Percentiles rank a stretch among this genome's conserved stretches.
Conservation (phyloP, 768 basidiomycete species). For the Agrocybe pediades region DNA sequence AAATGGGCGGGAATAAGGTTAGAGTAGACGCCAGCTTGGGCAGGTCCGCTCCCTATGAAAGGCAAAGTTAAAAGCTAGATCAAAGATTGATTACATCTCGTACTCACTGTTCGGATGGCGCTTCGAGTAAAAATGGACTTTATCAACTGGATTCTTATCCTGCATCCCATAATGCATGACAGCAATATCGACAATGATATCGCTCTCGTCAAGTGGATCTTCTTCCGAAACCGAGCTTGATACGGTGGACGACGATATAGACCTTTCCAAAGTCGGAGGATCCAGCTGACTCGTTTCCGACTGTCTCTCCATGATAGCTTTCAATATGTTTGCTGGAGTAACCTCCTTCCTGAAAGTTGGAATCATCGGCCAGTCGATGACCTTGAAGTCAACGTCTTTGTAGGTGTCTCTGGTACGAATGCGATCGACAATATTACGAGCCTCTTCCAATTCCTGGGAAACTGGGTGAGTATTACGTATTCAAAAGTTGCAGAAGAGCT, state of each 20-base stretch:
- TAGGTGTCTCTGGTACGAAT: slow-evolving; percentile 69
- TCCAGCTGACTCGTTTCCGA: slow-evolving; percentile 8
- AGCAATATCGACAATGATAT: slow-evolving; percentile 66
- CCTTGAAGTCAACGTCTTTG: slow-evolving; percentile 66
- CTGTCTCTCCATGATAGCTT: slow-evolving; percentile 29
- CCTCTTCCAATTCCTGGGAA: slow-evolving; percentile 54
- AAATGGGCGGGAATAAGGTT: slow-evolving; percentile 65
- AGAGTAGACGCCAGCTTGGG: slow-evolving; percentile 61
- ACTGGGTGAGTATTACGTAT: slow-evolving; percentile 1
- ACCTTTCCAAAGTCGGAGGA: background rate
- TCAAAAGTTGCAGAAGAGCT: slow-evolving; percentile 18
- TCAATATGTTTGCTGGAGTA: slow-evolving; percentile 45
- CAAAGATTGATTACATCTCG: background rate
- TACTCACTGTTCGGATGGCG: slow-evolving; percentile 54
- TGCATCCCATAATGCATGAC: slow-evolving; percentile 80
- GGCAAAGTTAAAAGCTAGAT: background rate
- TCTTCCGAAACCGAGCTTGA: slow-evolving; percentile 13
- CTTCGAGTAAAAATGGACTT: slow-evolving; percentile 76
- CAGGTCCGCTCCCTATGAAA: slow-evolving; percentile 41
- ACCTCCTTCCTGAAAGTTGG: slow-evolving; percentile 37
- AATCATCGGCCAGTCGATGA: slow-evolving; percentile 41
- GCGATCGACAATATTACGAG: slow-evolving; percentile 64
- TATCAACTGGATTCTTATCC: slow-evolving; percentile 66
- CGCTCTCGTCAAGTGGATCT: slow-evolving; percentile 35
- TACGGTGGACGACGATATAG: background rate